Conservation (phyloP, 306 rosid genomes). For the Quercus robur region DNA sequence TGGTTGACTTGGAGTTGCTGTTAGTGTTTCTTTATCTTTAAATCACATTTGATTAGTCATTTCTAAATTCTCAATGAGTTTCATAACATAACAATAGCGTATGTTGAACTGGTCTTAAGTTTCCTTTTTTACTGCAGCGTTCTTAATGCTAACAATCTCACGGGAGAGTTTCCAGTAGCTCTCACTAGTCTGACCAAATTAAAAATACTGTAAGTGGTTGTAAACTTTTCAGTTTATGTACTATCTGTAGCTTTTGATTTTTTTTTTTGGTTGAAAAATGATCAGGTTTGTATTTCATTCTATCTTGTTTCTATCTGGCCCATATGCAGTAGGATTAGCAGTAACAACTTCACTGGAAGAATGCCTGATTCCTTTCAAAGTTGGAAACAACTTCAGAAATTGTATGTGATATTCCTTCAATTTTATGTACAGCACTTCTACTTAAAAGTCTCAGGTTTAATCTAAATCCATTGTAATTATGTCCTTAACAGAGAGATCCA, state of each 20-base stretch:
- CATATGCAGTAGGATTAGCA: slow-evolving; percentile 18
- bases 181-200: slow-evolving; percentile 8
- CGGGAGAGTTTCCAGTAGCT: slow-evolving; percentile 19
- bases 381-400: slow-evolving; percentile 1
- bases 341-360: slow-evolving; percentile 36
- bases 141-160: slow-evolving; percentile 17
- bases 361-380: slow-evolving; percentile 17
- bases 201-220: not conserved
- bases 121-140: slow-evolving; percentile 1
- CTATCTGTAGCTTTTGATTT: not conserved
- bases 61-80: not conserved
- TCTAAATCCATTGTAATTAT: not conserved
- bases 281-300: not conserved
- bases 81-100: not conserved
- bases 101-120: not conserved
- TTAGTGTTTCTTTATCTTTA: not conserved
- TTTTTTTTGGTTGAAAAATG: not conserved
- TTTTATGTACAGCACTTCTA: not conserved
- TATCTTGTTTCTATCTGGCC: not conserved
- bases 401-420: slow-evolving; percentile 5
- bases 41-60: not conserved
- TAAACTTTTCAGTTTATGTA: not conserved
- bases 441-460: not conserved
- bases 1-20: slow-evolving; percentile 14
- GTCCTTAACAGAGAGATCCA: slow-evolving; percentile 26